Percentiles rank a stretch among this genome's conserved stretches.
phyloP scores from a whole-genome alignment of 306 rosid species.

The Inga oerstediana region DNA sequence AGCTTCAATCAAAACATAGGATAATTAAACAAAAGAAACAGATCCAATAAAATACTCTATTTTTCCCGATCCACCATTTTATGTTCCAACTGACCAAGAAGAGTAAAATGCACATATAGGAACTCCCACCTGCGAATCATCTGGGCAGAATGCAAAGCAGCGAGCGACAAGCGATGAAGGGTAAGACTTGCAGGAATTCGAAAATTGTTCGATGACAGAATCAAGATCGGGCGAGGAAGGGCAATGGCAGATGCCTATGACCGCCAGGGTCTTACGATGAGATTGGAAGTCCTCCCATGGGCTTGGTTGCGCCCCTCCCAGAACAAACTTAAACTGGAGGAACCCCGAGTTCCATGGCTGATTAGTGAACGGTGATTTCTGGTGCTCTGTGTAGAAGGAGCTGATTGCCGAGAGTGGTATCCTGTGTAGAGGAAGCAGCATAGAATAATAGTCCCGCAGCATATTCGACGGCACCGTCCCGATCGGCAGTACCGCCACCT shows the following conservation, averaged over 20 bases:
- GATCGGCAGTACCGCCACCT: conserved; percentile 88
- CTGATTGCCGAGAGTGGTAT: conserved; percentile 87
- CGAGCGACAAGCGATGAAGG: conserved; percentile 80
- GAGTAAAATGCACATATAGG: background rate
- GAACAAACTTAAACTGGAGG: conserved; percentile 80
- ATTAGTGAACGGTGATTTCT: conserved; percentile 84
- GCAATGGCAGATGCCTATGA: conserved; percentile 85
- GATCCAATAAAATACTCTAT: background rate
- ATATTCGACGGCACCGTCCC: conserved; percentile 66
- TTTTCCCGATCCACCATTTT: background rate
- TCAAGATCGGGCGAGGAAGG: conserved; percentile 91
- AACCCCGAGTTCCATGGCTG: conserved; percentile 96
- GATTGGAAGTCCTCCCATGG: conserved; percentile 99
- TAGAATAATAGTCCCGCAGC: conserved; percentile 75
- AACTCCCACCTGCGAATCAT: conserved; percentile 72
- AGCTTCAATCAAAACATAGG: conserved; percentile 54
- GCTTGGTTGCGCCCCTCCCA: conserved; percentile 78
- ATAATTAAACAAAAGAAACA: background rate
- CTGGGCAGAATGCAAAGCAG: conserved; percentile 89
- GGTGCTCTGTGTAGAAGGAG: conserved; percentile 92
- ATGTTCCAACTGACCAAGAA: background rate
- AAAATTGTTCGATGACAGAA: conserved; percentile 54
- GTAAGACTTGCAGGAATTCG: conserved; percentile 52
- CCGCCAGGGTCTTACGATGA: conserved; percentile 82
- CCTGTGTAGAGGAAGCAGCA: conserved; percentile 78